Evolutionary conservation across 805 yeast genomes (phyloP), one percentile per base, ranked within the genome.

Genomic region (Wickerhamomyces tratensis): DNA sequence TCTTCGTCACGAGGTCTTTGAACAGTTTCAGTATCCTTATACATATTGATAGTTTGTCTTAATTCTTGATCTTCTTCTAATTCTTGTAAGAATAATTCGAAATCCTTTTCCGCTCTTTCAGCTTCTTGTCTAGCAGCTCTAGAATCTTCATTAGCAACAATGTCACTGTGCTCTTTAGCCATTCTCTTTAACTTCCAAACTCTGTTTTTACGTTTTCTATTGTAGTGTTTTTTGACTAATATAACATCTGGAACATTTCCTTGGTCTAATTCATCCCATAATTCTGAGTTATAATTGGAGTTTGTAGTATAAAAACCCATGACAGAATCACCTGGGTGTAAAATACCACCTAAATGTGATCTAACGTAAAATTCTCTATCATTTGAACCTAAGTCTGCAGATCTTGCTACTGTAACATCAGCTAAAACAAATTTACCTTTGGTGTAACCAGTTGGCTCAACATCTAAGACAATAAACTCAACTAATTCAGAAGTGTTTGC

Each of bases 261-360:
- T 8, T 72, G 63, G 49, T 79, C 77, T 44, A 65, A 51, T 41
- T 72, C 77, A 53, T 89, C 97, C 79, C 86, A 89, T 44, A 86
- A 65, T 14, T 82, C 93, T 39, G 86, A 81, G 68, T 93, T 93
- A 67, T 84, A 87, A 62, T 91, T 93, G 39, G 96, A 74, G 58
- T 86, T 88, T 35, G 80, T 70, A 41, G 89, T 68, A 63, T 76
- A 91, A 64, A 89, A 94, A 42, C 98, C 98, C 76, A 91, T 67
- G 20, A 79, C 95, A 12, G 93, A 82, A 61, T 93, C 98, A 53
- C 98, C 99, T 5, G 98, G 95, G 61, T 93, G 97, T 56, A 93
- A 72, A 51, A 93, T 77, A 46, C 83, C 96, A 50, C 98, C 99
- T 39, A 93, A 69, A 62, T 94, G 98, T 0, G 96, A 79, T 59